Conservation (phyloP, 2,329 filamentous ascomycete genomes). For the Rhexocercosporidium sp. region DNA sequence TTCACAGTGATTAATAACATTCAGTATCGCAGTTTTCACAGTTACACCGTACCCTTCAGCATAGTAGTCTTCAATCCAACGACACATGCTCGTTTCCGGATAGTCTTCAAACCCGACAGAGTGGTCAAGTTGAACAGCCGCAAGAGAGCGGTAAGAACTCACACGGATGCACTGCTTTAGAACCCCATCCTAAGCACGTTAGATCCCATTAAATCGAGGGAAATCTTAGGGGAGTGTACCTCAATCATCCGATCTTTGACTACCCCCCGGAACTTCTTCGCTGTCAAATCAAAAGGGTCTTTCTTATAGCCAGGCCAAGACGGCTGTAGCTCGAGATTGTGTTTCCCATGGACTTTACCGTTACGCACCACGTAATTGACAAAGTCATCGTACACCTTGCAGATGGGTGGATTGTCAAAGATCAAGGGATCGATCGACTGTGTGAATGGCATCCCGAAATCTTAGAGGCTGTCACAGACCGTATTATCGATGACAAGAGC, state of each 20-base stretch:
- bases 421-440: background rate
- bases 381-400: background rate
- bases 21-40: background rate
- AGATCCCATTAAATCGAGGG: background rate
- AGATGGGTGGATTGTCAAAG: background rate
- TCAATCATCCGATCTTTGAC: background rate
- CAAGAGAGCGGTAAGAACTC: background rate
- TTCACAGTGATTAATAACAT: background rate
- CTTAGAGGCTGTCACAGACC: background rate
- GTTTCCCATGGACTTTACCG: background rate
- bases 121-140: background rate
- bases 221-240: background rate
- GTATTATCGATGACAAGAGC: constrained; percentile 11
- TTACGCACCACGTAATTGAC: background rate
- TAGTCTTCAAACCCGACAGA: background rate
- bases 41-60: background rate
- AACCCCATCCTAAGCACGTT: background rate
- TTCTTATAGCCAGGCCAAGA: background rate
- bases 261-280: background rate
- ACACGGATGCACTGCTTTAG: background rate
- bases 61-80: background rate
- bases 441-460: background rate
- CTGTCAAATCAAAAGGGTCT: background rate
- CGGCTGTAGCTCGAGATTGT: background rate
- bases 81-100: background rate